These are phyloP conservation scores for Bathelium albidoporum DNA, from an alignment of 495 filamentous ascomycete species.

Conservation along the genomic window DNA sequence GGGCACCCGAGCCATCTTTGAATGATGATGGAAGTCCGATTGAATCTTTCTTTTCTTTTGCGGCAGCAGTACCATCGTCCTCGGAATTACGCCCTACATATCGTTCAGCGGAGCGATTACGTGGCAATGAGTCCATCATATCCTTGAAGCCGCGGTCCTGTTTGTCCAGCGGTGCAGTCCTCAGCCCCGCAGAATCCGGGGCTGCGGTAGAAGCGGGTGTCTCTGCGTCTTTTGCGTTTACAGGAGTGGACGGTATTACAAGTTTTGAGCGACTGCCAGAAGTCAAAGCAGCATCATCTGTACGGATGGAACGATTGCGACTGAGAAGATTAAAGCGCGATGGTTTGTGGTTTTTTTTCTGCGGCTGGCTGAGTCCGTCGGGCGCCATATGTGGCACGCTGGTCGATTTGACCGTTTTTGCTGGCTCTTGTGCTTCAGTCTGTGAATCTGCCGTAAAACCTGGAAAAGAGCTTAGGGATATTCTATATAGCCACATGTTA, in stretches of 20 bases:
- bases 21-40: constrained; percentile 44
- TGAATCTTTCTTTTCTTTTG: constrained; percentile 42
- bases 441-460: background rate
- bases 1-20: constrained; percentile 54
- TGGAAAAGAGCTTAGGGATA: background rate
- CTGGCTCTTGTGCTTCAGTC: background rate
- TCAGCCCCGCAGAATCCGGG: constrained; percentile 26
- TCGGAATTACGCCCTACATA: constrained; percentile 25
- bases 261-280: constrained; percentile 23
- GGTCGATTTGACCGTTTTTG: constrained; percentile 3
- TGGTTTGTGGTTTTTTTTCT: constrained; percentile 25
- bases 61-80: constrained; percentile 29
- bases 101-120: constrained; percentile 57
- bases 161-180: constrained; percentile 49
- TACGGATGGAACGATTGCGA: constrained; percentile 56
- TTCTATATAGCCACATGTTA: background rate
- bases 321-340: constrained; percentile 43
- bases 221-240: constrained; percentile 12
- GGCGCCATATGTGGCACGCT: constrained; percentile 2
- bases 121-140: constrained; percentile 50
- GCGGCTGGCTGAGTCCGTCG: background rate
- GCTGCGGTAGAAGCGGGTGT: background rate
- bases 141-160: constrained; percentile 53
- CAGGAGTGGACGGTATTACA: background rate
- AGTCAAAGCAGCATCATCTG: constrained; percentile 37